Evolutionary conservation across 306 rosid genomes (phyloP), one percentile per base, ranked within the genome.

Genomic region (Gastrolobium bilobum): DNA sequence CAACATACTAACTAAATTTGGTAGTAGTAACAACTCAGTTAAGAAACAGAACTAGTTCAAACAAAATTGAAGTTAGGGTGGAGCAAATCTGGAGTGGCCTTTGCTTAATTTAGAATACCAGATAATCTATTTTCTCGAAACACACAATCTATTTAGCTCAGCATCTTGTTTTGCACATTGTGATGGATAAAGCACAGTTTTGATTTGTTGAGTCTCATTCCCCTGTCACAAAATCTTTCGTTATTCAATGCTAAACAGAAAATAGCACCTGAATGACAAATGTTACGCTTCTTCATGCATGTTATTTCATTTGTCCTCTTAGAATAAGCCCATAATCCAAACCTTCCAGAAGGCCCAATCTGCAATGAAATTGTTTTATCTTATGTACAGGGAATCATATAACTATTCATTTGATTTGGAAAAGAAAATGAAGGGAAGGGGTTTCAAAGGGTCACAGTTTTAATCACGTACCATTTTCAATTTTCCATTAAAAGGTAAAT

Each of bases 21-120:
- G 82, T 6, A 7, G 29, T 26, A 7, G 5, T 5, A 42, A 75
- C 75, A 72, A 73, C 65, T 59, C 77, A 73, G 87, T 77, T 76
- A 70, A 56, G 79, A 73, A 79, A 79, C 74, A 6, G 4, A 64
- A 74, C 73, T 60, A 42, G 46, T 26, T 69, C 4, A 2, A 79
- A 69, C 81, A 75, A 75, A 56, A 38, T 31, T 58, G 10, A 75
- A 56, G 77, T 75, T 75, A 59, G 0, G 67, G 39, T 50, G 72
- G 84, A 66, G 64, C 56, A 78, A 84, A 71, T 79, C 59, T 76
- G 44, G 77, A 74, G 58, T 75, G 78, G 40, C 50, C 9, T 63
- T 51, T 35, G n/a, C 89, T 91, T 75, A 84, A 78, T 87, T 82
- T 87, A 84, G 91, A 46, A 76, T 75, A 74, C 33, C 51, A 56